Evolutionary conservation across 805 yeast genomes (phyloP).

Genomic region (Ogataea pini): DNA sequence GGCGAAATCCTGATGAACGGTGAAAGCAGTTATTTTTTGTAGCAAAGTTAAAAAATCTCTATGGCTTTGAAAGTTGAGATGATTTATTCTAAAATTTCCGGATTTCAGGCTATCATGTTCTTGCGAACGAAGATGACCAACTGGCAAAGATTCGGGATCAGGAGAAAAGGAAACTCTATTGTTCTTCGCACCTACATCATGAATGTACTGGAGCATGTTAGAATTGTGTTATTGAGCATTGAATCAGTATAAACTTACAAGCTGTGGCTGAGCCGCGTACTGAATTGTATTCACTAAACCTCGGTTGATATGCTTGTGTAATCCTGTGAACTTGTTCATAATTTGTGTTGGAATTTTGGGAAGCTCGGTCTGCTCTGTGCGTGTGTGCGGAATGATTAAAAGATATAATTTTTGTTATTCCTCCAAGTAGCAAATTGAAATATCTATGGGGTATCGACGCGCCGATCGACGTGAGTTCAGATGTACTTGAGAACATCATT

Average conservation of each 20-base stretch:
- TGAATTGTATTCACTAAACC: conserved; percentile 23
- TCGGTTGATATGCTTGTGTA: conserved; percentile 19
- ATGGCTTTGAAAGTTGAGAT: conserved; percentile 31
- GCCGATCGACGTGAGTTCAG: conserved; percentile 17
- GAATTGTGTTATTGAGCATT: neutral
- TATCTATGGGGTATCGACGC: neutral
- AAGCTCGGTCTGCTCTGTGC: too few species aligned
- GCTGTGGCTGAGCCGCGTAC: conserved; percentile 30
- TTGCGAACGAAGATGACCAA: conserved; percentile 25
- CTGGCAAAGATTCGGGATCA: conserved; percentile 25
- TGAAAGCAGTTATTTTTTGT: conserved; percentile 25
- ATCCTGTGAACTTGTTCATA: conserved; percentile 5
- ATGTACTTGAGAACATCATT: conserved; percentile 42
- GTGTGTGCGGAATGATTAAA: too few species aligned
- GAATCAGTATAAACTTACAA: conserved; percentile 18
- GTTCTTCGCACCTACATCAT: conserved; percentile 18
- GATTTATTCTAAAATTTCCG: conserved; percentile 15
- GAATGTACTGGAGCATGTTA: conserved; percentile 21
- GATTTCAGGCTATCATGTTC: neutral
- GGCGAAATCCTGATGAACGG: conserved; percentile 47
- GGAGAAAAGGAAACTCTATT: conserved; percentile 32
- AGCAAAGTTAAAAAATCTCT: conserved; percentile 26
- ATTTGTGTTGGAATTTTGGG: neutral
- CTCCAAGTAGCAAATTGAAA: neutral
- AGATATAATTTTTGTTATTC: neutral